Percentiles rank a stretch among this genome's conserved stretches.
Evolutionary conservation across 106 monocot species (phyloP).

Genomic region (Chionographis japonica): DNA sequence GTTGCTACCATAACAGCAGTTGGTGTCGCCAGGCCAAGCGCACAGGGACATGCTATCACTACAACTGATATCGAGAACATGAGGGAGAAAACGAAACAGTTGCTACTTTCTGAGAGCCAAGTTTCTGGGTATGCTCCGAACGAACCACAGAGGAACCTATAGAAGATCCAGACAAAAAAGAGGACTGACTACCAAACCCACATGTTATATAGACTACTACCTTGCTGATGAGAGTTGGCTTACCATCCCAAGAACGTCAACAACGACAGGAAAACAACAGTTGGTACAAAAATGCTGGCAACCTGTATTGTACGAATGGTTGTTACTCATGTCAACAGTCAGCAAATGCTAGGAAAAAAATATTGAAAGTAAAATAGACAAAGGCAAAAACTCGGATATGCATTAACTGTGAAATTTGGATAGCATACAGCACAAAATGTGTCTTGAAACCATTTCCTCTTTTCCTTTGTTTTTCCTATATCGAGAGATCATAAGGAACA

Average conservation of each 20-base stretch:
- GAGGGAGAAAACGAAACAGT: constrained; percentile 90
- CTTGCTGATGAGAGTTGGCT: constrained; percentile 4
- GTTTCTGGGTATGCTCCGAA: constrained; percentile 76
- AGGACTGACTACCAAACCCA: constrained; percentile 9
- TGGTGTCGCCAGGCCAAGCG: constrained; percentile 94
- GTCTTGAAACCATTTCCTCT: neutral
- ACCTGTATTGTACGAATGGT: constrained; percentile 40
- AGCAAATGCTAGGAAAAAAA: neutral
- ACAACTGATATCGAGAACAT: constrained; percentile 98
- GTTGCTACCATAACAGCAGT: constrained; percentile 99
- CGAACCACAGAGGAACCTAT: constrained; percentile 82
- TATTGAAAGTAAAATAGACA: neutral
- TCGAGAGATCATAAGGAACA: no score
- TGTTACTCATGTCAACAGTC: no score
- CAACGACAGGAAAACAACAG: constrained; percentile 60
- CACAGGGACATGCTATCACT: constrained; percentile 97
- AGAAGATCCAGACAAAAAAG: constrained; percentile 1
- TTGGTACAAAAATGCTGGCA: constrained; percentile 89
- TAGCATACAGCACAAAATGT: no score
- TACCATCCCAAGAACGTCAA: constrained; percentile 89
- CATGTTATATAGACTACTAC: neutral
- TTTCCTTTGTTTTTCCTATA: no score
- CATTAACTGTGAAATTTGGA: no score
- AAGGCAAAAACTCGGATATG: no score
- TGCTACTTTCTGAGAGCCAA: constrained; percentile 71